These are phyloP conservation scores for Nemania sp. DNA, from an alignment of 2,329 filamentous ascomycete genomes.

Conservation along the genomic window DNA sequence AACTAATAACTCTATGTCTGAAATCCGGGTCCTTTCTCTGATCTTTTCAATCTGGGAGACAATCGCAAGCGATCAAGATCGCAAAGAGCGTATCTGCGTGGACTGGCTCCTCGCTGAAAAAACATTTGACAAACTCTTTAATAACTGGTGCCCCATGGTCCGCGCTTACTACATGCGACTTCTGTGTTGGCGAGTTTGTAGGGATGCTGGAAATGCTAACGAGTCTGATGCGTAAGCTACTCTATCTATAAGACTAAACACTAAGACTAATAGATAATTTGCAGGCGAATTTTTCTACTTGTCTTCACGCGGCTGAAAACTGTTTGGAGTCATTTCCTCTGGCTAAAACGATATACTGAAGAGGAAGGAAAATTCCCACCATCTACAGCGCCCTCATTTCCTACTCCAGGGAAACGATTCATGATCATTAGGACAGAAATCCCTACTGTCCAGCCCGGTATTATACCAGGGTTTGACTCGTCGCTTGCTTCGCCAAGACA, in stretches of 20 bases:
- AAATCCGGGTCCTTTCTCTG: conserved; percentile 86
- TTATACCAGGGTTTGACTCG: conserved; percentile 64
- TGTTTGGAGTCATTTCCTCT: conserved; percentile 84
- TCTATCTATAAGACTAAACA: background rate
- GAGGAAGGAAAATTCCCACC: conserved; percentile 66
- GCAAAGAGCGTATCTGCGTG: conserved; percentile 77
- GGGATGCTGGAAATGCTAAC: conserved; percentile 75
- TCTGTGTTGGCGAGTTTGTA: conserved; percentile 87
- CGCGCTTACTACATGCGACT: conserved; percentile 92
- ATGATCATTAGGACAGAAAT: conserved; percentile 88
- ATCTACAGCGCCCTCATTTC: conserved; percentile 84
- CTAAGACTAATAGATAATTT: conserved; percentile 46
- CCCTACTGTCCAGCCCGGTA: conserved; percentile 59
- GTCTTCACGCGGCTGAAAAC: conserved; percentile 76
- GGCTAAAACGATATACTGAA: conserved; percentile 76
- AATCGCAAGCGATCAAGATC: conserved; percentile 71
- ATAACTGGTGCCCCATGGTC: conserved; percentile 96
- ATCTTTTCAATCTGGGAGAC: conserved; percentile 84
- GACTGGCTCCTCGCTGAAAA: conserved; percentile 80
- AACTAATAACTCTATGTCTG: conserved; percentile 89
- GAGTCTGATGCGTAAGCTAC: conserved; percentile 74
- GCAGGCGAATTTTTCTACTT: conserved; percentile 75
- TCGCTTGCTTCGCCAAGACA: conserved; percentile 47
- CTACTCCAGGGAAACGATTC: conserved; percentile 85
- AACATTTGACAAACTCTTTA: conserved; percentile 85